phyloP scores from a whole-genome alignment of 176 grass and related monocot genomes.

The Hyparrhenia diplandra region DNA sequence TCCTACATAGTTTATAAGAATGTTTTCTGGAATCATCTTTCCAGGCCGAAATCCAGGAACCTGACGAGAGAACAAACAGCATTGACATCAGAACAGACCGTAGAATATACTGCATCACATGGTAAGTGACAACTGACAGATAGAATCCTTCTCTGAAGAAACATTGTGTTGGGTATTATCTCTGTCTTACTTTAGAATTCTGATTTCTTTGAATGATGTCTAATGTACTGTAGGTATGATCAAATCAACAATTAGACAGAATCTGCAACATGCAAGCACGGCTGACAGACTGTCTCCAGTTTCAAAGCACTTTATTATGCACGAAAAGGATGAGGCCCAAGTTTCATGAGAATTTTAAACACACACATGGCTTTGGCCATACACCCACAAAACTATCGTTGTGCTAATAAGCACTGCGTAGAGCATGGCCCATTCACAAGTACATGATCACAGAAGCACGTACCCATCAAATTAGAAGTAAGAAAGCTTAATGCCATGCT shows the following conservation, averaged over 20 bases:
- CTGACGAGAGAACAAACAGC: slow-evolving; percentile 44
- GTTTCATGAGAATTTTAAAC: slow-evolving; percentile 3
- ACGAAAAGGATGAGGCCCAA: neutral
- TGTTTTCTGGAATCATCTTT: slow-evolving; percentile 67
- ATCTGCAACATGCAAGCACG: neutral
- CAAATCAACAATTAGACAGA: too few species aligned
- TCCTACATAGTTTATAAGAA: slow-evolving; percentile 80
- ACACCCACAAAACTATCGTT: neutral
- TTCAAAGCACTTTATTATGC: neutral
- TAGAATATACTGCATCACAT: neutral
- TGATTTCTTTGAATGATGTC: neutral
- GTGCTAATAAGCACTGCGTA: neutral
- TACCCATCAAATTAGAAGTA: neutral
- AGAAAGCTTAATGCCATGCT: too few species aligned
- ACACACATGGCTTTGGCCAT: neutral
- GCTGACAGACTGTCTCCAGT: neutral
- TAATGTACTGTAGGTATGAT: too few species aligned
- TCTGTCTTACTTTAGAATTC: neutral
- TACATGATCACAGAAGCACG: too few species aligned
- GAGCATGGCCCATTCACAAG: neutral
- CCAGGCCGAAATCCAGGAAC: slow-evolving; percentile 89
- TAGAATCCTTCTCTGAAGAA: neutral
- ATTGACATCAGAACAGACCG: slow-evolving; percentile 5
- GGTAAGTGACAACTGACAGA: neutral
- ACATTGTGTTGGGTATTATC: neutral